These are phyloP conservation scores for Suillus occidentalis DNA, from an alignment of 768 basidiomycete species.

Conservation along the genomic window DNA sequence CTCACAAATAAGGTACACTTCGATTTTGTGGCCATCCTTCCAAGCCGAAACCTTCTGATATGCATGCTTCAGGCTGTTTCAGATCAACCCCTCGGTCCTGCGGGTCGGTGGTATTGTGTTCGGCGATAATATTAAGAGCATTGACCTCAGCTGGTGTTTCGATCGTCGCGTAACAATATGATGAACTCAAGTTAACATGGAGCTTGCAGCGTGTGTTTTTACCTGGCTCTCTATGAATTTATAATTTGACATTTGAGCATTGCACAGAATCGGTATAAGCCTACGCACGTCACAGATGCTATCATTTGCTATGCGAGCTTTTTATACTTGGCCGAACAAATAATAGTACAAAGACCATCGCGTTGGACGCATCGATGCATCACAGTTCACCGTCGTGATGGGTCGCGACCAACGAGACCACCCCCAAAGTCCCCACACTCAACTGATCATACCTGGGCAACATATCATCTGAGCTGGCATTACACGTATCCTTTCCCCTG, in stretches of 20 bases:
- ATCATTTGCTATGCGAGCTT: not conserved
- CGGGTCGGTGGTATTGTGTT: conserved; percentile 80
- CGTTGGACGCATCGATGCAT: not conserved
- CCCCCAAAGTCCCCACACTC: not conserved
- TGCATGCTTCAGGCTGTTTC: conserved; percentile 8
- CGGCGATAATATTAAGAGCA: conserved; percentile 81
- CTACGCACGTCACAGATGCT: not conserved
- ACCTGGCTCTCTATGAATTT: not conserved
- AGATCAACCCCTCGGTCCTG: conserved; percentile 65
- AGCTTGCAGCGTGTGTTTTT: conserved; percentile 57
- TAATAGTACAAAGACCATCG: not conserved
- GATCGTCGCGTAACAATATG: conserved; percentile 75
- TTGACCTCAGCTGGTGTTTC: conserved; percentile 79
- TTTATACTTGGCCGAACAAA: not conserved
- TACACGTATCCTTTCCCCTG: not conserved
- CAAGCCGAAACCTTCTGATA: conserved; percentile 5
- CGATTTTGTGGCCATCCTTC: not conserved
- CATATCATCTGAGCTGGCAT: not conserved
- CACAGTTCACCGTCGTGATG: not conserved
- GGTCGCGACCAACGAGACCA: not conserved
- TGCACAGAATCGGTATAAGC: not conserved
- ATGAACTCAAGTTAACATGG: conserved; percentile 65
- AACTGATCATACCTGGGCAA: not conserved
- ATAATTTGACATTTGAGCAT: not conserved
- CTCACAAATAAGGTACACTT: conserved; percentile 83